Evolutionary conservation across 305 asterid species (phyloP).

Genomic region (Caryopteris hybrid): DNA sequence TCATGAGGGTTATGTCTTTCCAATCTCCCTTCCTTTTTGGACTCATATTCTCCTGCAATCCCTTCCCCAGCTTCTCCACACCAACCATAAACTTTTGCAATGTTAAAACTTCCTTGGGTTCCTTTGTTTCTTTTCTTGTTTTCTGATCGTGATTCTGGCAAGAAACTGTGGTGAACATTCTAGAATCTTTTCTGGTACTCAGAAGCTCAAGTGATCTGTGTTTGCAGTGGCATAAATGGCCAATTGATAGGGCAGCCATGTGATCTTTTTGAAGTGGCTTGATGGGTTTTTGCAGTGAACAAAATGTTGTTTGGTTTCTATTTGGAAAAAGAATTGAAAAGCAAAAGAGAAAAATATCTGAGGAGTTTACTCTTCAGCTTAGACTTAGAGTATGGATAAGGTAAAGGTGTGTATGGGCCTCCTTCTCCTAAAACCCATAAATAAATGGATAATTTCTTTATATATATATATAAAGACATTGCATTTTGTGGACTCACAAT

Average conservation of each 20-base stretch:
- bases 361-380: constrained; percentile 2
- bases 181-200: constrained; percentile 10
- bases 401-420: constrained; percentile 32
- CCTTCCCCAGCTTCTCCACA: constrained; percentile 49
- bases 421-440: constrained; percentile 20
- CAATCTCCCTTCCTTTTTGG: constrained; percentile 87
- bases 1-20: constrained; percentile 77
- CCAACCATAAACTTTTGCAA: constrained; percentile 28
- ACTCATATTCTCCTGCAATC: constrained; percentile 54
- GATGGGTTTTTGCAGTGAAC: no score
- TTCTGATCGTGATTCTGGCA: constrained; percentile 38
- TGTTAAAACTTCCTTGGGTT: constrained; percentile 11
- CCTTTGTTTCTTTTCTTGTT: constrained; percentile 9
- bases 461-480: no score
- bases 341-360: constrained; percentile 24
- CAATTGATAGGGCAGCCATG: constrained; percentile 58
- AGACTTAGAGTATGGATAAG: constrained; percentile 38
- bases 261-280: constrained; percentile 10
- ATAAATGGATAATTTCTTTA: no score
- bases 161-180: constrained; percentile 32
- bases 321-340: no score
- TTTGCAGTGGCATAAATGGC: constrained; percentile 23
- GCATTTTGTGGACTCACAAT: no score
- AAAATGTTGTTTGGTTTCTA: no score
- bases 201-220: constrained; percentile 21